These are phyloP conservation scores for Raddia distichophylla DNA, from an alignment of 176 grass and related monocot species.

Conservation along the genomic window DNA sequence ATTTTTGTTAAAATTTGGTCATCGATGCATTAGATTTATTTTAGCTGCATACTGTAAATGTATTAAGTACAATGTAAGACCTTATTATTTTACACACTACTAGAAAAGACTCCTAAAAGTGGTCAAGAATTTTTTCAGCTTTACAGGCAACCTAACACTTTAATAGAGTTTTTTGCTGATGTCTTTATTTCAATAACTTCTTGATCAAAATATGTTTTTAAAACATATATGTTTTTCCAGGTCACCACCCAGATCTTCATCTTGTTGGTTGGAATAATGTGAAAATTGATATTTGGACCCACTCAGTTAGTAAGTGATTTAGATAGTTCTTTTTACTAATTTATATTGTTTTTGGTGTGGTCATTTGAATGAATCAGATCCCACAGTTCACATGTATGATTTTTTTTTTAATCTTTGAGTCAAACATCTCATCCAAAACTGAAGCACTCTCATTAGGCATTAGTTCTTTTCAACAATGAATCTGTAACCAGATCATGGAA, in stretches of 20 bases:
- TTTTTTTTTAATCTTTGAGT: not conserved
- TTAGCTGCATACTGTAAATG: not conserved
- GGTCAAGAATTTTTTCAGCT: not conserved
- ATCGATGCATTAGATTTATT: conserved; percentile 8
- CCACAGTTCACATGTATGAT: not conserved
- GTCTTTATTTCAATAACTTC: not conserved
- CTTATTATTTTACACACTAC: conserved; percentile 19
- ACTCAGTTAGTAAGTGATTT: conserved; percentile 82
- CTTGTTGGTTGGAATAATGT: conserved; percentile 93
- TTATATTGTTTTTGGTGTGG: conserved; percentile 27
- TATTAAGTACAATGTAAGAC: not conserved
- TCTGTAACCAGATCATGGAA: too few species aligned
- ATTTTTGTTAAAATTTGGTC: not conserved
- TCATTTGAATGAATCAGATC: not conserved
- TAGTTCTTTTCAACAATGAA: too few species aligned
- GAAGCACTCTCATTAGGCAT: not conserved
- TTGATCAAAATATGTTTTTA: conserved; percentile 11
- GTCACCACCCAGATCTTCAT: conserved; percentile 99
- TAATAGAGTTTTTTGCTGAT: not conserved
- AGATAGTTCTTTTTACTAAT: conserved; percentile 26
- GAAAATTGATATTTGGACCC: conserved; percentile 96
- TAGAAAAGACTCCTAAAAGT: not conserved
- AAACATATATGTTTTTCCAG: conserved; percentile 54
- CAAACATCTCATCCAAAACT: not conserved
- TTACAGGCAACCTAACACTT: not conserved